Evolutionary conservation across 768 basidiomycete genomes (phyloP), one percentile per base, ranked within the genome.

Genomic region (Macrolepiota dolichaula): DNA sequence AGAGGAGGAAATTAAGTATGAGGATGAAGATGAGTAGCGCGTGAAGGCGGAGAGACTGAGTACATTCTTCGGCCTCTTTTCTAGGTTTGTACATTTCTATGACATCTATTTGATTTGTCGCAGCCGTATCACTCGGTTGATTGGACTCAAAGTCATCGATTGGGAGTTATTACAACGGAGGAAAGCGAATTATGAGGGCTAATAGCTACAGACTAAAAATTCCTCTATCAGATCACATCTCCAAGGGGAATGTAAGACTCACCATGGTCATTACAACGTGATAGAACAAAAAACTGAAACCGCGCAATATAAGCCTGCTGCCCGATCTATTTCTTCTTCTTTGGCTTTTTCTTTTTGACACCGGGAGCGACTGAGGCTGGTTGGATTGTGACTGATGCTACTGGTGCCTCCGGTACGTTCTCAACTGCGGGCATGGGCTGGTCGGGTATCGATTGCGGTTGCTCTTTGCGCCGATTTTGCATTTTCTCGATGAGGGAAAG

Each of bases 401-500:
- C 70, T 17, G 77, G 66, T 13, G 73, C 63, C 42, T 79, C 66
- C 24, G 71, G 68, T 4, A 65, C 72, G 42, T 73, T 62, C 36
- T 69, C 68, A 29, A 51, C 68, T 53, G 63, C 53, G 37, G 55
- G 54, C 7, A 47, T 47, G 37, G 65, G 70, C 63, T 55, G 66
- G 63, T 64, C 64, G 24, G 70, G 69, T 22, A 65, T 62, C 49
- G 66, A 57, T 9, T 69, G 37, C 25, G 74, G 68, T 12, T 74
- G 70, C 32, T 74, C 74, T 2, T 73, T 74, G 58, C 72, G 79
- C 15, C 70, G 80, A 68, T 94, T 93, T 70, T 86, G 89, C 88
- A 94, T 94, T 75, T 89, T 91, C 67, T 88, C 83, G 79, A 94
- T 90, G 55, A 97, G 79, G 6, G 89, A 85, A 46, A 91, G 82